Evolutionary conservation across 2,329 filamentous ascomycete species (phyloP).

Genomic region (Colletotrichum eleusines): DNA sequence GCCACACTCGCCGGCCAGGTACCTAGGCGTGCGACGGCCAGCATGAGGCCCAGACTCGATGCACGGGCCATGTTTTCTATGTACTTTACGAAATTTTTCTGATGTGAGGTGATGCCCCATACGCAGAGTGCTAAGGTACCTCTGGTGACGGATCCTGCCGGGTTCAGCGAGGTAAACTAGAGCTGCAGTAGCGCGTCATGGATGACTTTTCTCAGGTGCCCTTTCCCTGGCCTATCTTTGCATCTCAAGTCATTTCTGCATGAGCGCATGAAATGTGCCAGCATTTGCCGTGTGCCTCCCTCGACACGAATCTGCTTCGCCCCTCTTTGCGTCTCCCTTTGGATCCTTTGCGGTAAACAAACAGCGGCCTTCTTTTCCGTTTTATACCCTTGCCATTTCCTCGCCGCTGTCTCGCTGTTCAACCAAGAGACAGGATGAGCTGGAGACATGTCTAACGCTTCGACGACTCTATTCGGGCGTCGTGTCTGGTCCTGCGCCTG

Average conservation of each 20-base stretch:
- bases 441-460: slow-evolving; percentile 56
- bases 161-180: slow-evolving; percentile 36
- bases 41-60: slow-evolving; percentile 21
- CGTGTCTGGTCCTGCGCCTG: slow-evolving; percentile 48
- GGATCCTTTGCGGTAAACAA: slow-evolving; percentile 24
- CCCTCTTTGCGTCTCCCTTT: slow-evolving; percentile 9
- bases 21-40: neutral
- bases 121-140: slow-evolving; percentile 15
- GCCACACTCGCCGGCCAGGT: no score
- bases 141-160: slow-evolving; percentile 35
- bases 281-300: slow-evolving; percentile 28
- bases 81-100: slow-evolving; percentile 27
- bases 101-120: slow-evolving; percentile 28
- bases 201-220: slow-evolving; percentile 50
- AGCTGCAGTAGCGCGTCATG: slow-evolving; percentile 53
- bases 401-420: slow-evolving; percentile 29
- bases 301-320: slow-evolving; percentile 10
- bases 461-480: slow-evolving; percentile 50
- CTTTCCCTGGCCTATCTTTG: slow-evolving; percentile 39
- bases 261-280: slow-evolving; percentile 41
- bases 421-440: slow-evolving; percentile 50
- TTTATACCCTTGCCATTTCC: neutral
- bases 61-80: slow-evolving; percentile 27
- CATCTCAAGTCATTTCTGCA: slow-evolving; percentile 38
- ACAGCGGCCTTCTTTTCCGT: neutral